Evolutionary conservation across 1,284 basidiomycete species (phyloP).

Genomic region (Earliella scabrosa): DNA sequence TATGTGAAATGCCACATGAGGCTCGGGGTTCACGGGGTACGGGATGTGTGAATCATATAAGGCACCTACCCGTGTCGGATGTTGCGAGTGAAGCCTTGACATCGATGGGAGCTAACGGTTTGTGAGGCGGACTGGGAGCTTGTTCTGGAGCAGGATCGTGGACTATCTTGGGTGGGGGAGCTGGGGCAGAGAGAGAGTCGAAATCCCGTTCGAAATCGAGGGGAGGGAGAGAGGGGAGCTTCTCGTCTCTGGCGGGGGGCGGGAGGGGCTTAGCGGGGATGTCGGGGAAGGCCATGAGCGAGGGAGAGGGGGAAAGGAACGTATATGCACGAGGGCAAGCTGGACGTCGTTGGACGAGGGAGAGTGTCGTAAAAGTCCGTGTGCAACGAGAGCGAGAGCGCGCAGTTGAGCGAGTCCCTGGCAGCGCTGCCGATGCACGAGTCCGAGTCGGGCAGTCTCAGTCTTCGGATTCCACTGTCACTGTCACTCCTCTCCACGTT

Average conservation of each 20-base stretch:
- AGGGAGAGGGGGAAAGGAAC: conserved; percentile 12
- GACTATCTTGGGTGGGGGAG: conserved; percentile 41
- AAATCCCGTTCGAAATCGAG: conserved; percentile 29
- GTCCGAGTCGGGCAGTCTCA: too few relatives aligned
- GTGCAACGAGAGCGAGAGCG: not conserved
- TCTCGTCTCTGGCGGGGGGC: conserved; percentile 36
- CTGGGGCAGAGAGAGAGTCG: conserved; percentile 32
- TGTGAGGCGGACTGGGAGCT: conserved; percentile 11
- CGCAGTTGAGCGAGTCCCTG: too few relatives aligned
- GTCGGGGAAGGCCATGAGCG: conserved; percentile 21
- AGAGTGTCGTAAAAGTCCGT: conserved; percentile 3
- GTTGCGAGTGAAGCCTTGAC: conserved; percentile 36
- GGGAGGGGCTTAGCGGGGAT: conserved; percentile 36
- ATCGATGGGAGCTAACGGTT: conserved; percentile 34
- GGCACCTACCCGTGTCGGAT: too few relatives aligned
- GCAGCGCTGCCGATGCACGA: too few relatives aligned
- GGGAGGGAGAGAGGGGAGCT: conserved; percentile 42
- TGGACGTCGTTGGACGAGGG: conserved; percentile 2
- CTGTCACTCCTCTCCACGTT: not conserved
- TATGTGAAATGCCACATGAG: conserved; percentile 8
- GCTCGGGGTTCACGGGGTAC: not conserved
- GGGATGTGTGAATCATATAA: conserved; percentile 20
- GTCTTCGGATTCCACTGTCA: too few relatives aligned
- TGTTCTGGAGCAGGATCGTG: conserved; percentile 21
- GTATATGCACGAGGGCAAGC: conserved; percentile 19